Conservation (phyloP, 2,329 filamentous ascomycete genomes). For the Fusarium chuoi region DNA sequence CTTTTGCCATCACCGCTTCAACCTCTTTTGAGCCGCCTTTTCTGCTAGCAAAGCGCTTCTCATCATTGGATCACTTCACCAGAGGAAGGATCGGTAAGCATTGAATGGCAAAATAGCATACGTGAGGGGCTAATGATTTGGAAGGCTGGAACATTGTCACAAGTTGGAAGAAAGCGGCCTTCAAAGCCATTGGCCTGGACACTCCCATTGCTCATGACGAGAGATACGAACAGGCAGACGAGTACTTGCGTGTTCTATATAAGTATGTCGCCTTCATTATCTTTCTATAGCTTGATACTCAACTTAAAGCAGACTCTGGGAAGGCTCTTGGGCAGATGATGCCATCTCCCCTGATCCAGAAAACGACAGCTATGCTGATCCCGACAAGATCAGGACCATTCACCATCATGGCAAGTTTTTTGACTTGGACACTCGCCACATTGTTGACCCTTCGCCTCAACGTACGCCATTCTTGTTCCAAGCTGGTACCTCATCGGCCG, state of each 20-base stretch:
- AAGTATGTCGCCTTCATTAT: slow-evolving; percentile 54
- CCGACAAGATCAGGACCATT: slow-evolving; percentile 68
- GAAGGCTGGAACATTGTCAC: slow-evolving; percentile 74
- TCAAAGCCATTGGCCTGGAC: slow-evolving; percentile 70
- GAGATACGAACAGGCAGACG: slow-evolving; percentile 69
- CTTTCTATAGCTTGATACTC: rapidly evolving
- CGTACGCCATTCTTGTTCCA: slow-evolving; percentile 68
- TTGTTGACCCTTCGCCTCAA: slow-evolving; percentile 66
- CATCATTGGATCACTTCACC: slow-evolving; percentile 70
- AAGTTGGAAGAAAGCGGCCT: slow-evolving; percentile 61
- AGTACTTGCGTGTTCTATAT: slow-evolving; percentile 70
- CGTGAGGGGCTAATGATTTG: not conserved
- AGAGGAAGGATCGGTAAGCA: slow-evolving; percentile 59
- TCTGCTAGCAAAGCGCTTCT: slow-evolving; percentile 69
- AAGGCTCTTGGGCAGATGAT: slow-evolving; percentile 67
- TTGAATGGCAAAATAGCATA: rapidly evolving
- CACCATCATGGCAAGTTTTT: slow-evolving; percentile 69
- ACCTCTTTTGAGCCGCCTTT: slow-evolving; percentile 73
- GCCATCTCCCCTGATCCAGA: slow-evolving; percentile 64
- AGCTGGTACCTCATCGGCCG: slow-evolving; percentile 68
- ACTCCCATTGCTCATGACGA: slow-evolving; percentile 69
- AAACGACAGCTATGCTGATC: slow-evolving; percentile 67
- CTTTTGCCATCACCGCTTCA: slow-evolving; percentile 71
- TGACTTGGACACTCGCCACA: slow-evolving; percentile 55
- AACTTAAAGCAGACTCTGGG: slow-evolving; percentile 56